phyloP scores from a whole-genome alignment of 2,329 filamentous ascomycete species.

The Aspergillus tamarii region DNA sequence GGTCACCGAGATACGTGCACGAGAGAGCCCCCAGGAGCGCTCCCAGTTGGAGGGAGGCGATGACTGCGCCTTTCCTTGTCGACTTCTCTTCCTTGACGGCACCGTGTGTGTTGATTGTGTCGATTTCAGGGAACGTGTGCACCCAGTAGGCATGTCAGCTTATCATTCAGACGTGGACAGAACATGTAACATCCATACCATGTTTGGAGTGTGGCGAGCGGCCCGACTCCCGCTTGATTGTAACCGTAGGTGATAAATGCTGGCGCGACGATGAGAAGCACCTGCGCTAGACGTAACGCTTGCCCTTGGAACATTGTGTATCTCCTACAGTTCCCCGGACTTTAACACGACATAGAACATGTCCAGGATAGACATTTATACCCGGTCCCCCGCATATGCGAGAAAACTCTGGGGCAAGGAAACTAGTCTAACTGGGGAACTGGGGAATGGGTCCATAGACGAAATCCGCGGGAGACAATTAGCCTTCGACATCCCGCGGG shows the following conservation, averaged over 20 bases:
- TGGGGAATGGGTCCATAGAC: too few species aligned
- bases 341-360: too few species aligned
- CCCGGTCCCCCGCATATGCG: too few species aligned
- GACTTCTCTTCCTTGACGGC: conserved; percentile 22
- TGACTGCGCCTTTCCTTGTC: conserved; percentile 31
- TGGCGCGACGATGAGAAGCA: conserved; percentile 26
- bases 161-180: too few species aligned
- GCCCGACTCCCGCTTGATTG: conserved; percentile 30
- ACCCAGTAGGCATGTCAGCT: conserved; percentile 33
- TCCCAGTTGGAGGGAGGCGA: conserved; percentile 27
- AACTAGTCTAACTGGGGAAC: too few species aligned
- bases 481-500: too few species aligned
- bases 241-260: conserved; percentile 32
- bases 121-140: conserved; percentile 57
- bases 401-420: too few species aligned
- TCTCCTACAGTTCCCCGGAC: too few species aligned
- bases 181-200: too few species aligned
- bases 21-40: conserved; percentile 27
- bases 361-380: too few species aligned
- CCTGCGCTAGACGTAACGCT: conserved; percentile 24
- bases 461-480: too few species aligned
- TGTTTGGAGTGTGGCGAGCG: conserved; percentile 26
- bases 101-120: conserved; percentile 45
- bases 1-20: conserved; percentile 41
- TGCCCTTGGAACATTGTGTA: conserved; percentile 6